These are phyloP conservation scores for Phytophthora citrophthora DNA, from an alignment of 352 stramenopile species.

Conservation along the genomic window DNA sequence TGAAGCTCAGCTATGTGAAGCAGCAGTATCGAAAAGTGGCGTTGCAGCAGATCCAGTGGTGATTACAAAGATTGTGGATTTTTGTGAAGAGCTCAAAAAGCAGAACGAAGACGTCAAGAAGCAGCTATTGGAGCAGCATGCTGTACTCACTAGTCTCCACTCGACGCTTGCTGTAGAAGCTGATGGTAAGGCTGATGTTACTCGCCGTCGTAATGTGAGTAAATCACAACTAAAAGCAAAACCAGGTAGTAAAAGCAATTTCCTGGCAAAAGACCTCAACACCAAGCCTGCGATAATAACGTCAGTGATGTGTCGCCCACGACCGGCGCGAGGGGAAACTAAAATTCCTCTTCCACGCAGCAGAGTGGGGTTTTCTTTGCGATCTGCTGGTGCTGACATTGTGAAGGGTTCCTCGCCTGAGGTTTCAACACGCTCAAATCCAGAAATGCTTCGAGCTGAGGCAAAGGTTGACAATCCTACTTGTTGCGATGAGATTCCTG, in stretches of 20 bases:
- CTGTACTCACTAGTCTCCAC: constrained; percentile 46
- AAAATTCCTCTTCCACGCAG: constrained; percentile 43
- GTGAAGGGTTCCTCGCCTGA: constrained; percentile 4
- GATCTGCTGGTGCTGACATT: constrained; percentile 21
- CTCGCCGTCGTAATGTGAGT: background rate
- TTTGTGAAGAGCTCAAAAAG: constrained; percentile 61
- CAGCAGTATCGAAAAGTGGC: background rate
- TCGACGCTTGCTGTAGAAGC: constrained; percentile 7
- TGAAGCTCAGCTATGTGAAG: constrained; percentile 1
- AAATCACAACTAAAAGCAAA: background rate
- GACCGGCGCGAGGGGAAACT: constrained; percentile 30
- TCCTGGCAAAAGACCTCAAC: background rate
- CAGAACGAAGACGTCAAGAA: constrained; percentile 68
- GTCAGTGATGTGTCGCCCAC: constrained; percentile 17
- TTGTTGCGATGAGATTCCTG: background rate
- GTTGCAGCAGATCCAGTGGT: constrained; percentile 29
- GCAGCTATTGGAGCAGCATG: constrained; percentile 53
- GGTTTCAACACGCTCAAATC: background rate
- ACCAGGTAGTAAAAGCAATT: background rate
- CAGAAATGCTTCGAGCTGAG: background rate
- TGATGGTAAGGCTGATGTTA: background rate
- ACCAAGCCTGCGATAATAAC: constrained; percentile 1
- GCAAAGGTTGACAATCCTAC: background rate
- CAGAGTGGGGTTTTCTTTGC: constrained; percentile 3
- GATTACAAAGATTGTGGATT: constrained; percentile 55